These are phyloP conservation scores for Aspergillus sp. DNA, from an alignment of 2,329 filamentous ascomycete species.

Conservation along the genomic window DNA sequence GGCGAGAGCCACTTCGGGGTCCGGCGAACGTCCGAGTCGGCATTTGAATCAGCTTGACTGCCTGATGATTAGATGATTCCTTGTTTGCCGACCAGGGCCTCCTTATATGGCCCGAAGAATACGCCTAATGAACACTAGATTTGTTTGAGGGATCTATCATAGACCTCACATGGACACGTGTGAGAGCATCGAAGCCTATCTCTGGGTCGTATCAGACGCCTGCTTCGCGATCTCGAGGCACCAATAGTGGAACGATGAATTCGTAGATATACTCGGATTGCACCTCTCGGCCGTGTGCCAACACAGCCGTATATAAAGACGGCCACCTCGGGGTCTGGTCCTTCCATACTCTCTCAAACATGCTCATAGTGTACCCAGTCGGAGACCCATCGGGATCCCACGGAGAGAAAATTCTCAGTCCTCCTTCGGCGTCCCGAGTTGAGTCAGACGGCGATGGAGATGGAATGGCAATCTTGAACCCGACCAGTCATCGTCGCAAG, in stretches of 20 bases:
- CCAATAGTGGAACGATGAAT: too few species aligned
- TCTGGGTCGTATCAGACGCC: too few species aligned
- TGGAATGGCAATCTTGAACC: not conserved
- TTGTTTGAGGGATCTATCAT: too few species aligned
- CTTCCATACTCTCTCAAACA: not conserved
- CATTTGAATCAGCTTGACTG: slow-evolving; percentile 14
- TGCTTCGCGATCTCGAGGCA: too few species aligned
- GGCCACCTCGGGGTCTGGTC: not conserved
- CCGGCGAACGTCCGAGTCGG: slow-evolving; percentile 28
- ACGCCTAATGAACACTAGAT: too few species aligned
- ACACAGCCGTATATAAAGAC: not conserved
- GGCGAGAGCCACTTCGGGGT: slow-evolving; percentile 68
- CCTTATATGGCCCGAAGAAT: not conserved
- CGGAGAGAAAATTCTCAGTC: not conserved
- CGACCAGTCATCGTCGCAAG: not conserved
- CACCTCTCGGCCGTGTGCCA: not conserved
- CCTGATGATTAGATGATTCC: not conserved
- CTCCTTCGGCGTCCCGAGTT: not conserved
- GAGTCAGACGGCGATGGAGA: not conserved
- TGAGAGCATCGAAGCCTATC: too few species aligned
- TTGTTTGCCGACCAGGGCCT: not conserved
- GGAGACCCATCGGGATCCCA: not conserved
- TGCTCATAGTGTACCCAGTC: not conserved
- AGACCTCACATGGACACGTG: too few species aligned
- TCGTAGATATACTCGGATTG: too few species aligned